Evolutionary conservation across 2,329 filamentous ascomycete genomes (phyloP).

Genomic region (Chrysosporium keratinophilum): DNA sequence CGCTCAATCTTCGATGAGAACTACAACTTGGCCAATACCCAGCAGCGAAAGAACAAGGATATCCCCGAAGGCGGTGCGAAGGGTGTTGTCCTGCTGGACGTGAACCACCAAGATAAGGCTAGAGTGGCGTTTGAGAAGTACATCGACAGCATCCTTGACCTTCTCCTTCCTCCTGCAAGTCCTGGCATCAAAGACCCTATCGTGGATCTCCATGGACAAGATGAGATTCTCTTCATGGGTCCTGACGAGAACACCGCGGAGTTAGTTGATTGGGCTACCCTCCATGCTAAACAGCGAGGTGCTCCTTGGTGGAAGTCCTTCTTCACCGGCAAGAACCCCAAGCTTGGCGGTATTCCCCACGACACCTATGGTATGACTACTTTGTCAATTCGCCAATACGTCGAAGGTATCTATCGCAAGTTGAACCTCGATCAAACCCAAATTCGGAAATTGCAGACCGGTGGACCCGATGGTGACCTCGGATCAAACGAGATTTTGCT

Average conservation of each 20-base stretch:
- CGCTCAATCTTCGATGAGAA: constrained; percentile 97
- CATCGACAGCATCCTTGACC: constrained; percentile 95
- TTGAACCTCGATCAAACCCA: constrained; percentile 74
- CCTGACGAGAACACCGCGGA: constrained; percentile 98
- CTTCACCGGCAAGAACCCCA: constrained; percentile 97
- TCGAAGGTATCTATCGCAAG: constrained; percentile 95
- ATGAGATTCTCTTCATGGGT: constrained; percentile 97
- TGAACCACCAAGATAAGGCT: constrained; percentile 86
- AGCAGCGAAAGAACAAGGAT: constrained; percentile 99
- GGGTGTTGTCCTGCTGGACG: constrained; percentile 89
- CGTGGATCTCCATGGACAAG: constrained; percentile 85
- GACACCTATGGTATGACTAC: constrained; percentile 97
- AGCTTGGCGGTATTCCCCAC: constrained; percentile 91
- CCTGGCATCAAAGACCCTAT: constrained; percentile 99
- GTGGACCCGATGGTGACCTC: constrained; percentile 90
- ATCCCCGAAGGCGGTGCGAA: constrained; percentile 97
- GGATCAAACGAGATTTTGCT: constrained; percentile 97
- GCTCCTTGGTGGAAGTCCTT: constrained; percentile 99
- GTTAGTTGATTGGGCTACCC: constrained; percentile 96
- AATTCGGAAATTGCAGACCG: constrained; percentile 92
- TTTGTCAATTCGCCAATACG: constrained; percentile 87
- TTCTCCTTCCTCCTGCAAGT: constrained; percentile 77
- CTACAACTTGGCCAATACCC: constrained; percentile 94
- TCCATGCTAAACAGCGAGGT: constrained; percentile 75
- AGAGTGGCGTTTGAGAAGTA: constrained; percentile 97